Evolutionary conservation across 2,329 filamentous ascomycete species (phyloP), one percentile per base, ranked within the genome.

Genomic region (Hirsutella minnesotensis): DNA sequence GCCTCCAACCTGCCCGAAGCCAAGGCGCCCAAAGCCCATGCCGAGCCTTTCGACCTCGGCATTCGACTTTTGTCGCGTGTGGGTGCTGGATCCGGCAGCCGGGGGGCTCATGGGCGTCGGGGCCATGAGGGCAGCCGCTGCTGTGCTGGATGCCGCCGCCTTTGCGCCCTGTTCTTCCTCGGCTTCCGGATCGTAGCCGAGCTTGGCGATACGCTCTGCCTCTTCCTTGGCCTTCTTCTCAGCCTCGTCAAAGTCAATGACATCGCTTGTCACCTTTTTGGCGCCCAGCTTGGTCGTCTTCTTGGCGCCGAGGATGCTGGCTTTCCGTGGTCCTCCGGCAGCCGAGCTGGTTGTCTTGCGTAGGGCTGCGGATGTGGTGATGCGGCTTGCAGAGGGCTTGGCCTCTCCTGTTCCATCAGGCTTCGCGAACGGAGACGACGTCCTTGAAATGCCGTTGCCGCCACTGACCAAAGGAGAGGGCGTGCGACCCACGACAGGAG

Each of bases 191-290:
- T 98, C 88, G 57, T 98, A 98, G 33, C 92, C 92, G 19, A 98
- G 71, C 66, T 94, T 95, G 60, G 83, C 88, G 58, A 95, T 92
- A 52, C 92, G 82, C 63, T 96, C 92, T 3, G 89, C 92, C 64
- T 98, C 92, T 64, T 96, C 92, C 63, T 90, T 94, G 36, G 92
- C 92, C 67, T 94, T 95, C 64, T 86, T 87, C 71, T 98, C 92
- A 3, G 89, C 92, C 62, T 90, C 92, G 50, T 98, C 92, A 56
- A 98, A 98, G 67, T 98, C 90, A 49, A 98, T 89, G 12, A 80
- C 67, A 51, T 89, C 84, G 38, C 71, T 75, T 3, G 73, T 77
- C 29, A 94, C 77, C 71, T 96, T 96, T 77, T 96, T 96, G 22
- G 81, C 90, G 30, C 90, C 92, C 10, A 96, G 73, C 68, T 94